Base-by-base conservation (phyloP, 1,284 basidiomycete species). In the Stygiomarasmius scandens region DNA sequence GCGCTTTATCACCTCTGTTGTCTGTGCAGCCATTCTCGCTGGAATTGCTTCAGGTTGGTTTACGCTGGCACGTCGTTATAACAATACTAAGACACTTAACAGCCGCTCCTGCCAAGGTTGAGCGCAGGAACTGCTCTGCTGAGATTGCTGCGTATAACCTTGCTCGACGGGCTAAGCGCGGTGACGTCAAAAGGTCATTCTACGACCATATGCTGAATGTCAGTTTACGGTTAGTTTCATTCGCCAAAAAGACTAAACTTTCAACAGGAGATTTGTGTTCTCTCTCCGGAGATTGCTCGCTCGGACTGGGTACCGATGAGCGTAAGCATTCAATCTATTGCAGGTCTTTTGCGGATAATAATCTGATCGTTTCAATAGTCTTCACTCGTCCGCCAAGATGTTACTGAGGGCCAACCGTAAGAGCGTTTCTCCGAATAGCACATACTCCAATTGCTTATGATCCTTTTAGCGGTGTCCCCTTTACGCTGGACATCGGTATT, bases 401-500 rank as follows among this genome's bases (percentile, higher is more conserved):
- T 84, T 64, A 77, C 75, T 27, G 83, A 84, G 58, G 71, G 75
- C 61, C 76, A 84, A 69, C 53, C 63, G 72, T 74, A 54, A 60
- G 67, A 59, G 25, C 11, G 29, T 9, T 22, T 48, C n/a, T 41
- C n/a, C 16, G 38, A 8, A 9, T 32, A 32, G 29, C 38, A 16
- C 38, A 8, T 16, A 41, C 11, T 41, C n/a, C 38, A n/a, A 41
- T 16, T 16, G n/a, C n/a, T 41, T 41, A 16, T n/a, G 45, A 0
- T 23, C 32, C 29, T 34, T 49, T 24, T n/a, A 72, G 78, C 9
- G 84, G 83, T 34, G 71, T 85, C 12, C 70, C 75, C 34, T 72
- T 85, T 63, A 71, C 74, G 12, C 76, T 84, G 65, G 81, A 85
- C 61, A 77, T 85, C 38, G 82, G 81, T 54, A 73, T 85, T 51